Evolutionary conservation across 108 stramenopile genomes (phyloP).

Genomic region (Skeletonema grethae): DNA sequence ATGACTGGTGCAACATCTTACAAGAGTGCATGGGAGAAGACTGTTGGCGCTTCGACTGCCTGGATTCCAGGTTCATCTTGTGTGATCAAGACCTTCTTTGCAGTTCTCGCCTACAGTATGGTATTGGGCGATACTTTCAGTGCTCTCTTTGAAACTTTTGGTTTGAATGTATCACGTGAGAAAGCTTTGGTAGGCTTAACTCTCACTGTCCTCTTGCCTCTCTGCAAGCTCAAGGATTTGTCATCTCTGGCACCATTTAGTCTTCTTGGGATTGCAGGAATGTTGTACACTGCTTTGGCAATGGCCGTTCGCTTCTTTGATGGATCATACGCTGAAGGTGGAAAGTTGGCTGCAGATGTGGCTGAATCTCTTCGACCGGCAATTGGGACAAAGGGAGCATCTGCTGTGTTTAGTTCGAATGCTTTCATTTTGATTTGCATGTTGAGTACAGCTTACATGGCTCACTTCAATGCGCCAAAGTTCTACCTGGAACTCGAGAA

Average conservation of each 20-base stretch:
- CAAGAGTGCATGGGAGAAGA: constrained; percentile 88
- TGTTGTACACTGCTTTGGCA: constrained; percentile 84
- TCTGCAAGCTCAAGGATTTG: constrained; percentile 90
- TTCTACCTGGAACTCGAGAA: constrained; percentile 91
- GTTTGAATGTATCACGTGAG: constrained; percentile 51
- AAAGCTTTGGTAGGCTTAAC: constrained; percentile 69
- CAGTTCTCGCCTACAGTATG: constrained; percentile 92
- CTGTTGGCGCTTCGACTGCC: constrained; percentile 68
- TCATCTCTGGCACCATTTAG: constrained; percentile 85
- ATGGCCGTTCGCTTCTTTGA: constrained; percentile 82
- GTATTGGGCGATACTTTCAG: constrained; percentile 92
- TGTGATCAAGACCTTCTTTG: constrained; percentile 87
- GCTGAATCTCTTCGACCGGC: constrained; percentile 63
- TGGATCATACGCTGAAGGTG: constrained; percentile 66
- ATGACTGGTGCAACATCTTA: constrained; percentile 83
- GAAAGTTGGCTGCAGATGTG: constrained; percentile 49
- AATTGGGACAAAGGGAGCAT: constrained; percentile 72
- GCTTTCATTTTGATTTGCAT: constrained; percentile 94
- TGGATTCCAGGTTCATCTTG: constrained; percentile 88
- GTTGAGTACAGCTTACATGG: constrained; percentile 96
- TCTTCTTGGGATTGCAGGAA: constrained; percentile 80
- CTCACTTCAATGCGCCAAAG: constrained; percentile 92
- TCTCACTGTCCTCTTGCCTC: constrained; percentile 76
- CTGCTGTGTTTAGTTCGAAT: constrained; percentile 70
- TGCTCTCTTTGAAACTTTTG: constrained; percentile 66